Evolutionary conservation across 2,329 filamentous ascomycete genomes (phyloP).

Genomic region (Cladosporium sp.): DNA sequence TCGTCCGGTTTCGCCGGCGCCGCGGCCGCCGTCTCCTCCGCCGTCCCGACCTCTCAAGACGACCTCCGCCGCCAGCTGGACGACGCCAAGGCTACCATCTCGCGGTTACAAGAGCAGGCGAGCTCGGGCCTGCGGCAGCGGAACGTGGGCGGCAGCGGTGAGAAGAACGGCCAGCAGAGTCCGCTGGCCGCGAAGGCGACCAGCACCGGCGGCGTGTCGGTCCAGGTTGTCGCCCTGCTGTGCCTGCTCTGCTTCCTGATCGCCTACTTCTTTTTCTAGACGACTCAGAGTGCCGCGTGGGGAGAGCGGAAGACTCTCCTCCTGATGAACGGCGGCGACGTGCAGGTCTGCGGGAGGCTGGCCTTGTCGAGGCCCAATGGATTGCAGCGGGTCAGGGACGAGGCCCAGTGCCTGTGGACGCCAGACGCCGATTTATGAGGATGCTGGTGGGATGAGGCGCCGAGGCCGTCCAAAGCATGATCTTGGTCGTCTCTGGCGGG

Average conservation of each 20-base stretch:
- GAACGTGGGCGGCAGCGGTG: constrained; percentile 43
- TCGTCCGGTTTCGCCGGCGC: constrained; percentile 42
- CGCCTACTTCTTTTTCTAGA: constrained; percentile 88
- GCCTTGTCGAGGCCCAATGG: too few species aligned
- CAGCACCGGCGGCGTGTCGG: constrained; percentile 64
- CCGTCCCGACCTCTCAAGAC: constrained; percentile 45
- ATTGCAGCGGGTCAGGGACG: too few species aligned
- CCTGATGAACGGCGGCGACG: too few species aligned
- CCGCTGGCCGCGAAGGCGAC: constrained; percentile 17
- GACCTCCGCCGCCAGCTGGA: constrained; percentile 68
- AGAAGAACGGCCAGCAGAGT: constrained; percentile 18
- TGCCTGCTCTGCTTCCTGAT: constrained; percentile 88
- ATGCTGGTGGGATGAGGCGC: too few species aligned
- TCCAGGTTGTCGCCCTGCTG: constrained; percentile 75
- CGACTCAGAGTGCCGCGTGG: not conserved
- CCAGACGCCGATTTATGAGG: too few species aligned
- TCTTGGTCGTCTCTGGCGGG: too few species aligned
- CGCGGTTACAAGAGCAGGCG: constrained; percentile 57
- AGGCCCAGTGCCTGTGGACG: too few species aligned
- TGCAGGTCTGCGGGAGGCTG: too few species aligned
- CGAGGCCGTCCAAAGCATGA: too few species aligned
- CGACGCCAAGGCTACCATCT: constrained; percentile 68
- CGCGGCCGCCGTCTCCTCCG: constrained; percentile 44
- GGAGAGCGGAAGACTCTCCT: not conserved
- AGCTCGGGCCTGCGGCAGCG: constrained; percentile 72